Conservation (phyloP, 768 basidiomycete species). For the Psilocybe sp. region DNA sequence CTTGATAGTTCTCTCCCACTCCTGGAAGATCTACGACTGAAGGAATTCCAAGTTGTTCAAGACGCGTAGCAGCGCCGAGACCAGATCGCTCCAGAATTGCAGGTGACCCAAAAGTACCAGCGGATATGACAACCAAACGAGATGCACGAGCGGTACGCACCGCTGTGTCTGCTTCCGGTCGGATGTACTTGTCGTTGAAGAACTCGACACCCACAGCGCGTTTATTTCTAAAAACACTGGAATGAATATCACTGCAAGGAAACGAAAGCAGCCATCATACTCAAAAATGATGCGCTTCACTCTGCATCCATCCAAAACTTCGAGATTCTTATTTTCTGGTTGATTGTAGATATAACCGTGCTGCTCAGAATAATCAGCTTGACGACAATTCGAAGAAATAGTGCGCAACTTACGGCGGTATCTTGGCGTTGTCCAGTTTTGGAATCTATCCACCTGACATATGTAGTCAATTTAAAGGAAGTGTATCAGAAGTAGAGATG, state of each 20-base stretch:
- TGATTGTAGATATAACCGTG: slow-evolving; percentile 47
- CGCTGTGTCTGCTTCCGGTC: slow-evolving; percentile 14
- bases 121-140: slow-evolving; percentile 43
- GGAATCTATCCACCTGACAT: slow-evolving; percentile 44
- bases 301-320: slow-evolving; percentile 29
- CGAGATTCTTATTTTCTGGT: slow-evolving; percentile 31
- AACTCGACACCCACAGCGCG: no score
- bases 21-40: slow-evolving; percentile 61
- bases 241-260: background rate
- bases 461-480: no score
- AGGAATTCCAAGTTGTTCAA: slow-evolving; percentile 43
- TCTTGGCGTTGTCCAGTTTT: slow-evolving; percentile 54
- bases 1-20: slow-evolving; percentile 67
- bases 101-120: slow-evolving; percentile 51
- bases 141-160: slow-evolving; percentile 29
- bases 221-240: slow-evolving; percentile 31
- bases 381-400: background rate
- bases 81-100: slow-evolving; percentile 52
- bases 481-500: no score
- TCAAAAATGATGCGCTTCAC: slow-evolving; percentile 45
- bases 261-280: slow-evolving; percentile 21
- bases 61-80: slow-evolving; percentile 50
- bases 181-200: slow-evolving; percentile 27
- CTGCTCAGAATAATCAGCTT: background rate
- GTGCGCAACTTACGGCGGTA: slow-evolving; percentile 23